Evolutionary conservation across 179 eudicot genomes (phyloP), one percentile per base, ranked within the genome.

Genomic region (Silene vulgaris): DNA sequence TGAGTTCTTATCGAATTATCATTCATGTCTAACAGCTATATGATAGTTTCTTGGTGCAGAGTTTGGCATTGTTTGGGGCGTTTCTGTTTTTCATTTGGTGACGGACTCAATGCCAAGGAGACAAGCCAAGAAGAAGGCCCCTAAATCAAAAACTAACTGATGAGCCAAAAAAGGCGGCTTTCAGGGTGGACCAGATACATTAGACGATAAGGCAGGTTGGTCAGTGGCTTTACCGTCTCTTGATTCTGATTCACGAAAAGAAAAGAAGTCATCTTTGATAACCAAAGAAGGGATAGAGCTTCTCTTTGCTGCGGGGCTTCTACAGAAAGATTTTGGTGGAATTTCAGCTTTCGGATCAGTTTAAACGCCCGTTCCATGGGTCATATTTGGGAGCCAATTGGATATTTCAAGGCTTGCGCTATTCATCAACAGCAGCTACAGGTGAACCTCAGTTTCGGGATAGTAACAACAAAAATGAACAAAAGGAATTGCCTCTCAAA

Each of bases 31-130:
- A 69, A n/a, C 60, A 32, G 45, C 52, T 35, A 20, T 65, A 4
- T 1, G 29, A 11, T 74, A 26, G 21, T 76, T 50, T 67, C 74
- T 37, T 56, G 13, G 57, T 82, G 77, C 87, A 94, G 98, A 86
- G 66, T 77, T 75, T 94, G 91, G 94, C 96, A 62, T 66, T 88
- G 50, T 76, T 86, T 35, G 98, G 98, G 30, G 98, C 92, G 20
- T 71, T 94, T 74, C 86, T 90, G 35, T 94, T 90, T 73, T 94
- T 89, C 84, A 86, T 94, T 67, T 67, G 97, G 97, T 78, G 97
- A 94, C 90, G 85, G 92, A 90, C 82, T 90, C 92, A 7, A 81
- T 86, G 81, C 90, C 91, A 3, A 87, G 89, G 85, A 84, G 94
- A 76, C 79, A 80, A 52, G 40, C 69, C 11, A 90, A 83, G 83